Evolutionary conservation across 441 rosid genomes (phyloP), one percentile per base, ranked within the genome.

Genomic region (Croton setiger): DNA sequence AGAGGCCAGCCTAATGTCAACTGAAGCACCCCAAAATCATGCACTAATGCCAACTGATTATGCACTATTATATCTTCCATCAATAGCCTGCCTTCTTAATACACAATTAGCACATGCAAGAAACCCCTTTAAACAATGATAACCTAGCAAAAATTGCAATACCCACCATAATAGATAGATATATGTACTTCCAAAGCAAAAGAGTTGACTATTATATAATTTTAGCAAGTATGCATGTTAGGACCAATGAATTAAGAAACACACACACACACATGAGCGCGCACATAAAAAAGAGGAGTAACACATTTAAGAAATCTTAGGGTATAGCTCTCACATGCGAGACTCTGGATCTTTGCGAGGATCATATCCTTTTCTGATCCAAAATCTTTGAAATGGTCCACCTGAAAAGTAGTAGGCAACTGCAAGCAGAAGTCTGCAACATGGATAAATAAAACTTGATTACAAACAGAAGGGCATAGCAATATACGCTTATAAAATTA

Each of bases 341-440:
- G 99, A 93, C 74, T 91, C 92, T 27, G 97, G 97, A 82, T 96
- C 96, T 76, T 76, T 82, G 52, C 97, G 93, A 67, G 99, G 99
- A 82, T 96, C 99, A 74, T 96, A 96, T 77, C 97, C 99, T 84
- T 91, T 93, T 79, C 77, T 89, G 74, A 96, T 91, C 98, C 98
- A 96, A 80, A 96, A 90, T 77, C 88, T 88, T 68, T 75, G 87
- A 85, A 86, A 93, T 41, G 99, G 99, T 73, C 99, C 97, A 71
- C 82, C 79, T 39, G 90, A 86, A 61, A 96, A 96, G 85, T 96
- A 93, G 85, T 96, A 96, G 12, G 97, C 98, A 73, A 87, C 86
- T 64, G 88, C 83, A 74, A 91, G 86, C 63, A 96, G 82, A 80
- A 86, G 90, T 86, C 99, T 91, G 79, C 74, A 81, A 74, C 72